Percentiles rank a stretch among this genome's conserved stretches.
These are phyloP conservation scores for Leccinum arenicola DNA, from an alignment of 768 basidiomycete species.

Conservation along the genomic window DNA sequence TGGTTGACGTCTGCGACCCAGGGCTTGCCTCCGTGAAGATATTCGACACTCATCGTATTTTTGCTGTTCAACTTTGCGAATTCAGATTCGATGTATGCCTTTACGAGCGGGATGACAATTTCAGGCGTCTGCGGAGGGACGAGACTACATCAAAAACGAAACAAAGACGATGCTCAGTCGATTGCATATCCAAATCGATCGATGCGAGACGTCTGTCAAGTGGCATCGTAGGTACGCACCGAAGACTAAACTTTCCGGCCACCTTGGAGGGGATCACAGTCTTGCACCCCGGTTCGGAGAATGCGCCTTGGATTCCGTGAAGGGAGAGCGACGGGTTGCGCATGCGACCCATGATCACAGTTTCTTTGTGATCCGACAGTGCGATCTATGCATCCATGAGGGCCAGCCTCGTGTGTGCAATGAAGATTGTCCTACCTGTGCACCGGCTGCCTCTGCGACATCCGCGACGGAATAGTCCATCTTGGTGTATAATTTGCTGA, in stretches of 20 bases:
- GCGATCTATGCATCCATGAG: constrained; percentile 42
- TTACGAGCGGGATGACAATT: constrained; percentile 66
- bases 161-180: neutral
- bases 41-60: constrained; percentile 73
- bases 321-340: constrained; percentile 83
- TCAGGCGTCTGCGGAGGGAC: constrained; percentile 89
- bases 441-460: constrained; percentile 76
- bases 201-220: neutral
- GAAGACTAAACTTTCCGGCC: constrained; percentile 91
- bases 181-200: neutral
- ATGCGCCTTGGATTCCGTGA: constrained; percentile 96
- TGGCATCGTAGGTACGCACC: constrained; percentile 41
- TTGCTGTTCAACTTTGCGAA: constrained; percentile 85
- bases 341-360: constrained; percentile 92
- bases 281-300: constrained; percentile 78
- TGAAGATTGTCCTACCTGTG: constrained; percentile 25
- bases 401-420: neutral
- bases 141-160: constrained; percentile 38
- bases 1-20: constrained; percentile 86
- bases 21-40: constrained; percentile 79
- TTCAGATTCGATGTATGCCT: constrained; percentile 66
- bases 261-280: constrained; percentile 94
- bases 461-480: constrained; percentile 75
- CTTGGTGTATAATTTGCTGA: constrained; percentile 64
- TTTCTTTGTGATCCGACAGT: constrained; percentile 72